phyloP scores from a whole-genome alignment of 495 filamentous ascomycete genomes.

The Hypoxylon perforatum region DNA sequence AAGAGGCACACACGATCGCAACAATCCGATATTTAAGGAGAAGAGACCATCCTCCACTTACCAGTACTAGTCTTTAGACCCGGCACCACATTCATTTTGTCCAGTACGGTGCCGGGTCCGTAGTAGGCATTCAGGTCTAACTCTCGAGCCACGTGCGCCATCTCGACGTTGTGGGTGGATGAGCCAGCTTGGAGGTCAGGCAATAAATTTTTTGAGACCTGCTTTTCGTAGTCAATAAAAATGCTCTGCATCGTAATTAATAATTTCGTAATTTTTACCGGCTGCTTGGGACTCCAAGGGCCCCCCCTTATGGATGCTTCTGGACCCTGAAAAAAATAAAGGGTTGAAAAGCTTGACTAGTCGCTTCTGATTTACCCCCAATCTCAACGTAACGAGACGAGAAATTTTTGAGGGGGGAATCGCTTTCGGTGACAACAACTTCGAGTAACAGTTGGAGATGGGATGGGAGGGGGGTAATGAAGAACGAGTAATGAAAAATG shows the following conservation, averaged over 20 bases:
- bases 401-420: background rate
- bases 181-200: constrained; percentile 20
- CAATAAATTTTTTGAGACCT: constrained; percentile 31
- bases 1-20: constrained; percentile 16
- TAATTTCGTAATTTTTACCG: constrained; percentile 38
- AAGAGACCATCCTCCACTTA: constrained; percentile 47
- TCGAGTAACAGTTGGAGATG: constrained; percentile 15
- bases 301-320: constrained; percentile 19
- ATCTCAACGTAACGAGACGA: constrained; percentile 8
- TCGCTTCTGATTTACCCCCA: constrained; percentile 6
- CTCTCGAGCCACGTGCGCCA: constrained; percentile 55
- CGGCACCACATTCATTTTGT: constrained; percentile 61
- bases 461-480: constrained; percentile 19
- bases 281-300: constrained; percentile 36
- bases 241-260: constrained; percentile 28
- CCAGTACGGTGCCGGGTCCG: constrained; percentile 53
- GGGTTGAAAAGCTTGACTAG: constrained; percentile 22
- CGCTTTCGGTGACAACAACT: constrained; percentile 24
- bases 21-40: constrained; percentile 15
- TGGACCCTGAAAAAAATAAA: constrained; percentile 33
- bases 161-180: constrained; percentile 45
- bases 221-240: constrained; percentile 19
- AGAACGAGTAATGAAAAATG: constrained; percentile 10
- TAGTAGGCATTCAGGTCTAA: constrained; percentile 58
- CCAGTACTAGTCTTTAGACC: constrained; percentile 62